These are phyloP conservation scores for Claviceps arundinis DNA, from an alignment of 2,329 filamentous ascomycete genomes.

Conservation along the genomic window DNA sequence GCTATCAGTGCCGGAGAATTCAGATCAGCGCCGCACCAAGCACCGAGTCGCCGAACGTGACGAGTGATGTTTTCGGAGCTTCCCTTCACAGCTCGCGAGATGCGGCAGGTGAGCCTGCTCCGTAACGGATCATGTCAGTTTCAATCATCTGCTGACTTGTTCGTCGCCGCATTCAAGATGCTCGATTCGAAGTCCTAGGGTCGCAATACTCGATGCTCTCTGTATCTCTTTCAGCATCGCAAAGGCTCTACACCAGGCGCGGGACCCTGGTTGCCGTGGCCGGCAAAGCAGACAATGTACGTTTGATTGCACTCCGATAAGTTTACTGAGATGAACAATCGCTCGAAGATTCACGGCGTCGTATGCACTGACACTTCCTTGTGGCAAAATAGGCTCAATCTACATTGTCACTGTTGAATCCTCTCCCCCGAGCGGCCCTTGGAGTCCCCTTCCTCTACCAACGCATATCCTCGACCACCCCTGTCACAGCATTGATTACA, in stretches of 20 bases:
- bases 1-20: constrained; percentile 44
- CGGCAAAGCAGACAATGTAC: constrained; percentile 87
- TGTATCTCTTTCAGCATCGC: constrained; percentile 82
- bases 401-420: constrained; percentile 74
- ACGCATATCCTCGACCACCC: constrained; percentile 72
- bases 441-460: constrained; percentile 95
- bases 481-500: constrained; percentile 76
- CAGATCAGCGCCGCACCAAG: constrained; percentile 50
- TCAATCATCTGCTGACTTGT: background rate
- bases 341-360: background rate
- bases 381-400: constrained; percentile 55
- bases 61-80: constrained; percentile 43
- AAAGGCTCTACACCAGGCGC: constrained; percentile 81
- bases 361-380: background rate
- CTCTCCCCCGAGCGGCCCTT: constrained; percentile 63
- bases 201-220: constrained; percentile 88
- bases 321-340: background rate
- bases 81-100: constrained; percentile 31
- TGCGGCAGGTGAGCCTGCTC: constrained; percentile 31
- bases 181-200: constrained; percentile 85
- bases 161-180: constrained; percentile 47
- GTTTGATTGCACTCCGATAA: constrained; percentile 30
- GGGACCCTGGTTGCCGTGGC: constrained; percentile 84
- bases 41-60: constrained; percentile 36
- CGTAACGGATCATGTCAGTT: background rate